A percentile compares a stretch with the other conserved stretches of the same genome.
Evolutionary conservation across 176 grass and related monocot species (phyloP).

Genomic region (Tillandsia fasciculata): DNA sequence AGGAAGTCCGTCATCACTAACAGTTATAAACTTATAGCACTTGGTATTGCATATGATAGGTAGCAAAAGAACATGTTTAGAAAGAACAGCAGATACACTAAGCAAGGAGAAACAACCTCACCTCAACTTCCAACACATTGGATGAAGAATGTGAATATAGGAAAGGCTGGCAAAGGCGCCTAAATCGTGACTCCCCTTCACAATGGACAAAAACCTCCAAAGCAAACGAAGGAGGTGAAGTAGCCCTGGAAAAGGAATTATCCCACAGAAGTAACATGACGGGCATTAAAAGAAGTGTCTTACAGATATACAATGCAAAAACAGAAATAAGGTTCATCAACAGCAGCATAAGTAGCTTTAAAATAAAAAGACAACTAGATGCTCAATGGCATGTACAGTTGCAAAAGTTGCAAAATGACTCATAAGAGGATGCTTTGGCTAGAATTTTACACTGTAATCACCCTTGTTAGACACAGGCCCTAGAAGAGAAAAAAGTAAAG

Average conservation of each 20-base stretch:
- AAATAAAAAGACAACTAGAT: too few relatives aligned
- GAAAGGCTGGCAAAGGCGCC: slow-evolving; percentile 92
- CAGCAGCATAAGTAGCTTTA: too few relatives aligned
- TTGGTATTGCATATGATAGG: neutral
- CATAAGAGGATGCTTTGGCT: too few relatives aligned
- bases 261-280: neutral
- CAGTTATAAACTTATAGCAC: too few relatives aligned
- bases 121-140: slow-evolving; percentile 96
- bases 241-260: slow-evolving; percentile 40
- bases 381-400: neutral
- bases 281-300: neutral
- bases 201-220: slow-evolving; percentile 94
- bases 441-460: too few relatives aligned
- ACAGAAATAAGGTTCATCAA: neutral
- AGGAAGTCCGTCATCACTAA: too few relatives aligned
- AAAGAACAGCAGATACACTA: neutral
- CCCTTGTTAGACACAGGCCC: too few relatives aligned
- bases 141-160: slow-evolving; percentile 98
- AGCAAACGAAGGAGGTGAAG: slow-evolving; percentile 94
- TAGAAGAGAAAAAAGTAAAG: too few relatives aligned
- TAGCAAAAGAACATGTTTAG: neutral
- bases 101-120: slow-evolving; percentile 18
- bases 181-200: slow-evolving; percentile 92
- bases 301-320: neutral
- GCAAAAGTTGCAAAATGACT: neutral